Base-by-base conservation (phyloP, 2,329 filamentous ascomycete species). In the Lanzia echinophila region DNA sequence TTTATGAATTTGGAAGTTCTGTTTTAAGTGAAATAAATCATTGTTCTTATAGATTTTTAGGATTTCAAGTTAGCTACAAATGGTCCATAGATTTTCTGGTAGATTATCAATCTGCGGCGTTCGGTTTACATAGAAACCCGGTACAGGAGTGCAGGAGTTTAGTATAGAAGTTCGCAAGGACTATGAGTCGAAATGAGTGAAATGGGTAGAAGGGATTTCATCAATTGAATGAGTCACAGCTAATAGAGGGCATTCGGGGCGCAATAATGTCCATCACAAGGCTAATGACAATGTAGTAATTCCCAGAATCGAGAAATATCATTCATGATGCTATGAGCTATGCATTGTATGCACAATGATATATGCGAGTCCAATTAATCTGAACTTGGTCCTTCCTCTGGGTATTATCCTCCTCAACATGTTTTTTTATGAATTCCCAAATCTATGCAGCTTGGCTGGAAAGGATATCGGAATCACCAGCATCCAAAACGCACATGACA, bases 391-490 rank as follows among this genome's bases (percentile, higher is more conserved):
- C 36, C 41, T 46, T 46, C 42, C 41, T 45, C 38, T 50, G 28
- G 47, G 47, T 48, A 34, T 42, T 54, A 17, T 50, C 36, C 45
- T 43, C 22, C 43, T 54, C 33, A 15, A 54, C 38, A 36, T 36
- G 19, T 34, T 41, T 20, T 41, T 43, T 33, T 38, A 36, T 31
- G 12, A 22, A 41, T 17, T 41, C 41, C 55, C 46, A 56, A 4
- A 62, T 59, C 75, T 85, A 87, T 69, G 79, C 76, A 71, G 78
- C 74, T 73, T 84, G 83, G 75, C 89, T 84, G 76, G 79, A 86
- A 68, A 99, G 83, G 76, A 99, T 99, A 77, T 99, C 94, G 67
- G 90, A 96, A 84, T 97, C 88, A 84, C 92, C 94, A 73, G 91
- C 90, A 77, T 99, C 94, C 65, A 97, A 79, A 72, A 97, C 87